These are phyloP conservation scores for Sideroxylon spinosum DNA, from an alignment of 179 eudicot species.

Conservation along the genomic window DNA sequence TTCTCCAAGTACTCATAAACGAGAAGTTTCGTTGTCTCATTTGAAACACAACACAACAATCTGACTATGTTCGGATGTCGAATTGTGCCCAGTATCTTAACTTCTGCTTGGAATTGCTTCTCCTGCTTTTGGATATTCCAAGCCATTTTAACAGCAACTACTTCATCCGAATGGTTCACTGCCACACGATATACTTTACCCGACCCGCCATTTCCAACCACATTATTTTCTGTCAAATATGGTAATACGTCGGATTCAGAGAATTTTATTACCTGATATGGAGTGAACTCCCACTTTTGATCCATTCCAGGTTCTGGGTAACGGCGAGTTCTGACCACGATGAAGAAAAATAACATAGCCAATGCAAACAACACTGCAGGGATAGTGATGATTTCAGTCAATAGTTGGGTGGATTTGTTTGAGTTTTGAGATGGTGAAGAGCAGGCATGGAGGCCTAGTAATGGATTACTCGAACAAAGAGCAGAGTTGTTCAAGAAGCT, in stretches of 20 bases:
- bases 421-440: constrained; percentile 20
- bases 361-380: constrained; percentile 30
- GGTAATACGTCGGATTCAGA: constrained; percentile 41
- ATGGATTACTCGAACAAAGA: constrained; percentile 44
- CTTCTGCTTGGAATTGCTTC: constrained; percentile 58
- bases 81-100: constrained; percentile 49
- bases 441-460: constrained; percentile 38
- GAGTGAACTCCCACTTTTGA: constrained; percentile 47
- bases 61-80: constrained; percentile 62
- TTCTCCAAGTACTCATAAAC: constrained; percentile 70
- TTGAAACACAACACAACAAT: constrained; percentile 53
- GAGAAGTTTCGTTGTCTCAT: constrained; percentile 48
- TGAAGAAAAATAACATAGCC: constrained; percentile 25
- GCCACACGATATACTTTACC: constrained; percentile 54
- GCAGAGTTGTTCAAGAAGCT: constrained; percentile 47
- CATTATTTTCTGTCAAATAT: constrained; percentile 39
- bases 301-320: constrained; percentile 26
- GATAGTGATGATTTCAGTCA: constrained; percentile 35
- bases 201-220: constrained; percentile 64
- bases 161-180: constrained; percentile 31
- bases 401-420: constrained; percentile 26
- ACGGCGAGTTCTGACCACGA: constrained; percentile 19
- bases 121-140: constrained; percentile 33
- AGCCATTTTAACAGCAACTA: constrained; percentile 61
- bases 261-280: constrained; percentile 51